These are phyloP conservation scores for Westerdykella sp. DNA, from an alignment of 2,329 filamentous ascomycete genomes.

Conservation along the genomic window DNA sequence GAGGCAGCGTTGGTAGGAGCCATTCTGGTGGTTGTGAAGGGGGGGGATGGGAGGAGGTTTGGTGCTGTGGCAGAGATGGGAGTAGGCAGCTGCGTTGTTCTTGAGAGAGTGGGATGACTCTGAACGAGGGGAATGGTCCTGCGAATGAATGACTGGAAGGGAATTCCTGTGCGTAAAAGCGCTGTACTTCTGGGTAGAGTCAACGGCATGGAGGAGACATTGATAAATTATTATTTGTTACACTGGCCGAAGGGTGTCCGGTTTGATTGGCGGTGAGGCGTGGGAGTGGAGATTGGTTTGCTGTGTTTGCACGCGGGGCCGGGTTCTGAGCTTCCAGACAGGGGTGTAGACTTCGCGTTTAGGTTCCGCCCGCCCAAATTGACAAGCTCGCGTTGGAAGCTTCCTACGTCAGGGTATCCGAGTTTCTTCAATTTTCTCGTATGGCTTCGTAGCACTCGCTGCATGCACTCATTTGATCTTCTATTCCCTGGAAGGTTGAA, in stretches of 20 bases:
- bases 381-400: neutral
- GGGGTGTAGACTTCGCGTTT: slow-evolving; percentile 23
- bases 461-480: no score
- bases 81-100: slow-evolving; percentile 2
- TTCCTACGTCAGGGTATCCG: neutral
- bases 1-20: slow-evolving; percentile 9
- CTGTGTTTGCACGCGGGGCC: no score
- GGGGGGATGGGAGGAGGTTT: slow-evolving; percentile 1
- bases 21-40: slow-evolving; percentile 13
- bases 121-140: neutral
- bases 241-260: slow-evolving; percentile 3
- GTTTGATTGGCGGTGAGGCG: slow-evolving; percentile 29
- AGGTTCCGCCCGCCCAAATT: no score
- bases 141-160: neutral
- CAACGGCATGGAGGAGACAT: slow-evolving; percentile 22
- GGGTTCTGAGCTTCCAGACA: slow-evolving; percentile 10
- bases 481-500: no score
- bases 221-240: slow-evolving; percentile 2
- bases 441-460: no score
- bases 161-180: neutral
- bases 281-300: slow-evolving; percentile 4
- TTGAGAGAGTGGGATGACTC: neutral
- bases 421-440: no score
- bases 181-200: slow-evolving; percentile 11
- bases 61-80: slow-evolving; percentile 3